Evolutionary conservation across 768 basidiomycete species (phyloP), one percentile per base, ranked within the genome.

Genomic region (Pleurotus citrinopileatus): DNA sequence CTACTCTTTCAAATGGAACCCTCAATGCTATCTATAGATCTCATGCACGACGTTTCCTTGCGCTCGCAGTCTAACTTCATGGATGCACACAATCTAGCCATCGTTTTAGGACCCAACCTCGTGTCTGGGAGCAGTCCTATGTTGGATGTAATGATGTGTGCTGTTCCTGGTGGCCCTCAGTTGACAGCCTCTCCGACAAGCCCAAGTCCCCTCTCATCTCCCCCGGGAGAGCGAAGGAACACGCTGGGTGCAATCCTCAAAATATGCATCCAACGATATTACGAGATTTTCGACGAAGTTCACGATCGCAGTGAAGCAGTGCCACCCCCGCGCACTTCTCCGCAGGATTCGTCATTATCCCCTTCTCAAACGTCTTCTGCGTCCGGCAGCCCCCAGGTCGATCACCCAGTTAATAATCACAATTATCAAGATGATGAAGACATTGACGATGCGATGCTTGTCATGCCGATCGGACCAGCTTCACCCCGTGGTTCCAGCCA

Each of bases 251-350:
- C 75, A 57, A 72, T 93, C 37, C 74, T 92, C 66, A 84, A 84
- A 63, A 70, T 90, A 38, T 93, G 89, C 66, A 91, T 93, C 47
- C 79, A 87, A 61, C 81, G 82, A 38, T 94, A 93, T 65, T 92
- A 86, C 65, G 91, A 94, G 64, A 73, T 93, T 26, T 94, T 94
- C 60, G 91, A 92, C 63, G 91, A 93, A 60, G 68, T 87, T n/a
- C 70, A 67, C 54, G 91, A 92, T 68, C 79, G 83, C 13, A 78
- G 77, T 55, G 89, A 91, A 59, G 83, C 83, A 2, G 57, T 80
- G 12, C 70, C 70, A 1, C 70, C 68, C 12, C 46, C 66, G 2
- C 68, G 61, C 53, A 51, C 52, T 20, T 27, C 54, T 37, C 42
- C 48, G 43, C 60, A 57, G 46, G 59, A 50, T 12, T 55, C 53